Percentiles rank a stretch among this genome's conserved stretches.
Evolutionary conservation across 495 filamentous ascomycete species (phyloP).

Genomic region (Pyrenula aspistea): DNA sequence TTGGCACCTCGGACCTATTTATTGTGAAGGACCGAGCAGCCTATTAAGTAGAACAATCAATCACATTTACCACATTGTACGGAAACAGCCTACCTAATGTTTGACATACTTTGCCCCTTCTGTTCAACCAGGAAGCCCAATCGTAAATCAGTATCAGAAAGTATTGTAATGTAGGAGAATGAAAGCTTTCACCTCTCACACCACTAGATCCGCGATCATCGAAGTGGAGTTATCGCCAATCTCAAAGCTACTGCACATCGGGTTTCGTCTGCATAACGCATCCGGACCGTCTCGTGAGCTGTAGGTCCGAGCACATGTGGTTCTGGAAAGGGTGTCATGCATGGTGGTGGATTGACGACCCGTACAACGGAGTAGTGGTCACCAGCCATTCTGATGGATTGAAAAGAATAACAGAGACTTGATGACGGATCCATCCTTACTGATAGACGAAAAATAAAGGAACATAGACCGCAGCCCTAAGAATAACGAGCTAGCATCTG

Average conservation of each 20-base stretch:
- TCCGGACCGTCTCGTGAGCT: not conserved
- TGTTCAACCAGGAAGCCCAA: not conserved
- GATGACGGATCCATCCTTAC: not conserved
- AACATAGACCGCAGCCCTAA: not conserved
- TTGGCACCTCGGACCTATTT: no score
- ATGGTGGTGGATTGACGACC: not conserved
- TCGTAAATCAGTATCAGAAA: not conserved
- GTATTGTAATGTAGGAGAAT: not conserved
- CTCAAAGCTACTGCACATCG: not conserved
- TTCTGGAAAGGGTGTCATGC: not conserved
- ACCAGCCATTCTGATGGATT: not conserved
- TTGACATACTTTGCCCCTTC: not conserved
- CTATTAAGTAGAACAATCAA: no score
- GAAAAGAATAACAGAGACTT: not conserved
- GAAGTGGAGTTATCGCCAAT: not conserved
- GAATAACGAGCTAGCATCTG: not conserved
- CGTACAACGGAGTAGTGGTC: not conserved
- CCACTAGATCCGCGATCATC: not conserved
- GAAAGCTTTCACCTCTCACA: not conserved
- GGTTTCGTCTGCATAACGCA: not conserved
- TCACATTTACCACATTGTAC: no score
- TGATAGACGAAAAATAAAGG: not conserved
- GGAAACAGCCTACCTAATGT: not conserved
- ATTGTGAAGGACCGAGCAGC: no score
- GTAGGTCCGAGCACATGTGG: not conserved